Percentiles rank a stretch among this genome's conserved stretches.
Conservation (phyloP, 768 basidiomycete genomes). For the Auricularia auricula-judae region DNA sequence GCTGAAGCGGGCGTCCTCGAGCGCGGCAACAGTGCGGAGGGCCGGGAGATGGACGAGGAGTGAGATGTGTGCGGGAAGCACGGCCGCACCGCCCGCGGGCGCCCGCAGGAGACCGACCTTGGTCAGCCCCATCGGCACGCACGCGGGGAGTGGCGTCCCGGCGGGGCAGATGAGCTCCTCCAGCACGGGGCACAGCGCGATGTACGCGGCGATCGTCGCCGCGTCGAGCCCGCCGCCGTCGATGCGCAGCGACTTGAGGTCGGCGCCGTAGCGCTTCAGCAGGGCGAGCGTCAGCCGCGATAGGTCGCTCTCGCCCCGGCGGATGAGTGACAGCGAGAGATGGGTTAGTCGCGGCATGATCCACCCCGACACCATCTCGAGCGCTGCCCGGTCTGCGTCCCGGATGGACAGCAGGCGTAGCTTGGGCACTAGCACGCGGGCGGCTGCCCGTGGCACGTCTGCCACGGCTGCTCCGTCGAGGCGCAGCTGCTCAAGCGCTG, state of each 20-base stretch:
- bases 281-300: background rate
- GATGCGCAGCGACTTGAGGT: background rate
- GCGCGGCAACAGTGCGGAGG: background rate
- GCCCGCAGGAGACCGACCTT: background rate
- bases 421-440: background rate
- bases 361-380: conserved; percentile 1
- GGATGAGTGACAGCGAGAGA: background rate
- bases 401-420: background rate
- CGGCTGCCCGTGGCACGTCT: background rate
- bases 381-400: background rate
- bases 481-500: background rate
- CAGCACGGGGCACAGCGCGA: background rate
- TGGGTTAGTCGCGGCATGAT: background rate
- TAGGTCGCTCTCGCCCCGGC: background rate
- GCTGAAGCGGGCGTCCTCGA: background rate
- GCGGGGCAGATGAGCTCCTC: background rate
- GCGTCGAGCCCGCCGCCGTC: background rate
- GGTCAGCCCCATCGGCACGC: background rate
- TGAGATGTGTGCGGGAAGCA: background rate
- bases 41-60: background rate
- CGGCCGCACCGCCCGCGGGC: background rate
- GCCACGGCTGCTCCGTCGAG: background rate
- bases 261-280: background rate
- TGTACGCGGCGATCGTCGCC: background rate
- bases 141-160: background rate